Conservation (phyloP, 345 rosid species). For the Brassica nigra region DNA sequence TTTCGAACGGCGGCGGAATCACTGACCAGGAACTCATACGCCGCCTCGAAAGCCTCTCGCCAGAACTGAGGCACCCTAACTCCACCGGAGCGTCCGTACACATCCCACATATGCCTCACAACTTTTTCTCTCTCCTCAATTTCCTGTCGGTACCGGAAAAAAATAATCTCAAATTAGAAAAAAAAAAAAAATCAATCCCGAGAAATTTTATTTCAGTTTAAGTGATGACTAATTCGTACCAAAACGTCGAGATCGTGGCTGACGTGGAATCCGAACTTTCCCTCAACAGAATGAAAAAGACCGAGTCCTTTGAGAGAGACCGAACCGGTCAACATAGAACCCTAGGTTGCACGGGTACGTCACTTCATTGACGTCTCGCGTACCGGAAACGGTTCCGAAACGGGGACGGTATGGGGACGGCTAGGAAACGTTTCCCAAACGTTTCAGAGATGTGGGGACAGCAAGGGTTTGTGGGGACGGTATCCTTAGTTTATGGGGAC, state of each 20-base stretch:
- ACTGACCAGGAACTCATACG: conserved; percentile 63
- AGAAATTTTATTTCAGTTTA: too few relatives aligned
- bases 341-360: too few relatives aligned
- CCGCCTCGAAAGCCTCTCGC: conserved; percentile 81
- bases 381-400: too few relatives aligned
- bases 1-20: conserved; percentile 54
- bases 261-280: conserved; percentile 37
- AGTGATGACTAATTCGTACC: conserved; percentile 32
- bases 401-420: too few relatives aligned
- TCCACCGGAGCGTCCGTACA: conserved; percentile 61
- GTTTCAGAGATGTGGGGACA: too few relatives aligned
- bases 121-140: conserved; percentile 79
- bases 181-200: background rate
- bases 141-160: conserved; percentile 47
- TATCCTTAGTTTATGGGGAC: too few relatives aligned
- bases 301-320: conserved; percentile 75
- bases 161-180: background rate
- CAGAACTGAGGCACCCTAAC: conserved; percentile 65
- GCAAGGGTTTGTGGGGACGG: too few relatives aligned
- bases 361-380: too few relatives aligned
- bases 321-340: conserved; percentile 86
- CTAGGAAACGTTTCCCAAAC: too few relatives aligned
- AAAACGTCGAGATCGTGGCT: conserved; percentile 72
- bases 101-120: conserved; percentile 82
- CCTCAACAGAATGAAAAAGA: conserved; percentile 44